phyloP scores from a whole-genome alignment of 306 rosid genomes.

The Cucumis hystrix region DNA sequence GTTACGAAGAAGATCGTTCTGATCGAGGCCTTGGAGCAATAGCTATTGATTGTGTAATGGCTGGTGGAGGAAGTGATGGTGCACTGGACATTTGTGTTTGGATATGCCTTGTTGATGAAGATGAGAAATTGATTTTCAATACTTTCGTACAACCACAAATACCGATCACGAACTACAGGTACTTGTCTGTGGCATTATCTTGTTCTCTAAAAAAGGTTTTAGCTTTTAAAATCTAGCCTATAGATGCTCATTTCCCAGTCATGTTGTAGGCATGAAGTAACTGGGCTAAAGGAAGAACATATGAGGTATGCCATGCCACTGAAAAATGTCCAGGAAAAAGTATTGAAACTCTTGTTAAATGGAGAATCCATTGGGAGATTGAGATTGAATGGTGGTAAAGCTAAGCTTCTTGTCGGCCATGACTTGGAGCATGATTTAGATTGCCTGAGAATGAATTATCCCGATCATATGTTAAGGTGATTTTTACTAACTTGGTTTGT shows the following conservation, averaged over 20 bases:
- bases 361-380: conserved; percentile 44
- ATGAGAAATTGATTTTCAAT: conserved; percentile 58
- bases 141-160: conserved; percentile 50
- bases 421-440: conserved; percentile 55
- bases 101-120: conserved; percentile 62
- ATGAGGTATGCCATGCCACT: conserved; percentile 63
- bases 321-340: conserved; percentile 40
- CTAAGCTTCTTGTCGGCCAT: conserved; percentile 86
- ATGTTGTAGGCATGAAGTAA: conserved; percentile 47
- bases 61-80: conserved; percentile 87
- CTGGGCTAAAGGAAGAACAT: conserved; percentile 67
- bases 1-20: conserved; percentile 12
- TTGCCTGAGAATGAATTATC: conserved; percentile 28
- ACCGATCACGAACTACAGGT: conserved; percentile 60
- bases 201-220: not conserved
- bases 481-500: not conserved
- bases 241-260: not conserved
- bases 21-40: conserved; percentile 30
- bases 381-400: conserved; percentile 53
- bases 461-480: conserved; percentile 37
- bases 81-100: conserved; percentile 68
- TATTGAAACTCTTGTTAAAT: conserved; percentile 49
- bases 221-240: not conserved
- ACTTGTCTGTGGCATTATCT: conserved; percentile 5
- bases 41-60: conserved; percentile 82